phyloP scores from a whole-genome alignment of 805 yeast genomes.

The Metschnikowia lachancei region DNA sequence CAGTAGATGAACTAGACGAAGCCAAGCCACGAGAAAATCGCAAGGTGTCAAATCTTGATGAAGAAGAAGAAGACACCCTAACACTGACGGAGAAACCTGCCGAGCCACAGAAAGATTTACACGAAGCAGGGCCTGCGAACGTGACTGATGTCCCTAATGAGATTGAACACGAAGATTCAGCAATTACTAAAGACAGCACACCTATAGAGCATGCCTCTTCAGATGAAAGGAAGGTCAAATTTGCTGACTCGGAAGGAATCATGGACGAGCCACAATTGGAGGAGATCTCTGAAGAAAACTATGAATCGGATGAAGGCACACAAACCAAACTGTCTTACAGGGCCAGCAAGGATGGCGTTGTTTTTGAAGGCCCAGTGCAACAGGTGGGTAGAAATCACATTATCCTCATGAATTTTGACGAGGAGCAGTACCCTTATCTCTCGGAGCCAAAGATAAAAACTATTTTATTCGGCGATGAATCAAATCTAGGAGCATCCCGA shows the following conservation, averaged over 20 bases:
- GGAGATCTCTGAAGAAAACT: slow-evolving; percentile 4
- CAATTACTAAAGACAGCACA: neutral
- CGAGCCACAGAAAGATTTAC: neutral
- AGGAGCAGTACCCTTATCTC: slow-evolving; percentile 26
- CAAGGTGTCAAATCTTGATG: neutral
- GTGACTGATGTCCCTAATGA: neutral
- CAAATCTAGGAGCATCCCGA: slow-evolving; percentile 50
- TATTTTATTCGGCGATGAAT: slow-evolving; percentile 60
- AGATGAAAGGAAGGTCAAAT: slow-evolving; percentile 22
- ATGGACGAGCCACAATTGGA: neutral
- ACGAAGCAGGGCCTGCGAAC: neutral
- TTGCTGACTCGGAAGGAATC: slow-evolving; percentile 20
- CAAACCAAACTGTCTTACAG: slow-evolving; percentile 9
- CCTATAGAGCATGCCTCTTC: neutral
- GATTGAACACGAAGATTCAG: neutral
- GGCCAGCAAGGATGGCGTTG: slow-evolving; percentile 17
- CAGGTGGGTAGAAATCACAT: slow-evolving; percentile 55
- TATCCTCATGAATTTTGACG: slow-evolving; percentile 50
- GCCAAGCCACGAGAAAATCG: neutral
- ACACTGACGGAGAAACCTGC: neutral
- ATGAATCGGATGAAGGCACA: slow-evolving; percentile 1
- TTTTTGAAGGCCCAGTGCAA: slow-evolving; percentile 69
- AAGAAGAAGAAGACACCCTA: neutral
- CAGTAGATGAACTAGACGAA: neutral
- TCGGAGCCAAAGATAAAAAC: slow-evolving; percentile 28